A percentile compares a stretch with the other conserved stretches of the same genome.
Conservation (phyloP, 768 basidiomycete species). For the Mycena vitilis region DNA sequence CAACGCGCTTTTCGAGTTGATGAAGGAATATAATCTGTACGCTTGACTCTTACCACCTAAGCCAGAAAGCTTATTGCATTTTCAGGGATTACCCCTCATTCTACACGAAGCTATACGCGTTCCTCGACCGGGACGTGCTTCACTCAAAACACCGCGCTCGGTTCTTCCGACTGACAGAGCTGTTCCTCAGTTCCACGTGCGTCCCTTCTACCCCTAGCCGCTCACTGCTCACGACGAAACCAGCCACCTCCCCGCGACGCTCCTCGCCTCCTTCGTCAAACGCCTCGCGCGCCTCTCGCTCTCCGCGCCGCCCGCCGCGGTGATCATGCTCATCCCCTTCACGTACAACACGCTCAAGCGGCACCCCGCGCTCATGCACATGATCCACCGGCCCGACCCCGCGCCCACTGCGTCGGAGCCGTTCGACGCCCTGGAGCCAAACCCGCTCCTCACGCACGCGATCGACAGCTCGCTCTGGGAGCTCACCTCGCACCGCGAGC, state of each 20-base stretch:
- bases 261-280: conserved; percentile 97
- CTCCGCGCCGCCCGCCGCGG: conserved; percentile 87
- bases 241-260: conserved; percentile 85
- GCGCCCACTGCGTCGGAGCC: conserved; percentile 65
- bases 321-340: conserved; percentile 92
- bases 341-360: conserved; percentile 93
- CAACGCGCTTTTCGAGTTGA: conserved; percentile 91
- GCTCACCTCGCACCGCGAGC: conserved; percentile 77
- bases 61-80: conserved; percentile 1
- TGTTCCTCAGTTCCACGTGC: conserved; percentile 93
- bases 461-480: conserved; percentile 95
- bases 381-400: conserved; percentile 80
- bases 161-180: conserved; percentile 92
- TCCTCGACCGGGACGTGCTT: conserved; percentile 88
- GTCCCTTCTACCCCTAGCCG: conserved; percentile 43
- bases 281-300: conserved; percentile 88
- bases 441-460: conserved; percentile 83
- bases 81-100: conserved; percentile 94
- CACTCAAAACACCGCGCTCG: conserved; percentile 94
- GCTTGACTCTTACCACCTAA: conserved; percentile 40
- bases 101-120: conserved; percentile 90
- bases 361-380: conserved; percentile 91
- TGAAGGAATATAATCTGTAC: conserved; percentile 93
- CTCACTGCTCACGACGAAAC: not conserved
- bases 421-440: conserved; percentile 72